Evolutionary conservation across 2,329 filamentous ascomycete genomes (phyloP), one percentile per base, ranked within the genome.

Genomic region (Alternaria arbusti): DNA sequence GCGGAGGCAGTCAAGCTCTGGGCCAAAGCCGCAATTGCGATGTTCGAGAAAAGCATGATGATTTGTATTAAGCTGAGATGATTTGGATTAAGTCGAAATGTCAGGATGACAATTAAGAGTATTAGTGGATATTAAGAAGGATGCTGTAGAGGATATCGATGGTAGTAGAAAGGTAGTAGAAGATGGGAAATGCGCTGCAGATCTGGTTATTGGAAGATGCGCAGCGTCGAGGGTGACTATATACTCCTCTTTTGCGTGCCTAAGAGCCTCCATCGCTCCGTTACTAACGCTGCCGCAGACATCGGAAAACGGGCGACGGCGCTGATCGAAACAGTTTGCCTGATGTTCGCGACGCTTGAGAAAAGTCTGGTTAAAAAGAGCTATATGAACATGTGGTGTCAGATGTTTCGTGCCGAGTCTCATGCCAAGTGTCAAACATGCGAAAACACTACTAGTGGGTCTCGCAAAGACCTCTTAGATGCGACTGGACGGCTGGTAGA

Each of bases 1-100:
- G 73, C 72, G n/a, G 67, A 74, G 17, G 59, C 71, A 8, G 66
- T 61, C 63, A 71, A 61, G 63, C 67, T 70, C 63, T 75, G 73
- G 52, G 72, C 68, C 44, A 74, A 66, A 54, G 61, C 70, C 25
- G 64, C 69, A 25, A 52, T 57, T 49, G 73, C 28, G 49, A 75
- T 65, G 47, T 45, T 71, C 28, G 57, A 69, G 59, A 74, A 70
- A 50, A 70, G 62, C 73, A 75, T 75, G n/a, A 46, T 73, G 8
- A 26, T 40, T n/a, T 22, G 44, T 28, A 54, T 22, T 36, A 13
- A 20, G 25, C 12, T 12, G 30, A 55, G 49, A 17, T 44, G 6
- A 26, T 36, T 25, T 12, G 32, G 50, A 58, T 26, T 49, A 22
- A 23, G 36, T 30, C 13, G 32, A 57, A 40, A 32, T 17, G 36